These are phyloP conservation scores for Neurospora tetrasperma DNA, from an alignment of 495 filamentous ascomycete species.

Conservation along the genomic window DNA sequence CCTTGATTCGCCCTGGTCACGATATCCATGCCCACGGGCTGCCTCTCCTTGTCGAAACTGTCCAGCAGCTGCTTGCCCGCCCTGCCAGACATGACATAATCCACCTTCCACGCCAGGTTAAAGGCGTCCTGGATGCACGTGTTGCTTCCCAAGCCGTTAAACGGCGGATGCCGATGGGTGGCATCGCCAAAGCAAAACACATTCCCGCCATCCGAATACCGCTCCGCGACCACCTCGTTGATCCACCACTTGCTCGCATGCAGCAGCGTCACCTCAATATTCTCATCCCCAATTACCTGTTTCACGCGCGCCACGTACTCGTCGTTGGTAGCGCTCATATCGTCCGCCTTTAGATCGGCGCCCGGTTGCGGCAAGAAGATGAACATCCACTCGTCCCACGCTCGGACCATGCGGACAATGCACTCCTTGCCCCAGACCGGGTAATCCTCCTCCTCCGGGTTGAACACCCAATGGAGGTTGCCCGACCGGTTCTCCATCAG, in stretches of 20 bases:
- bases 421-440: constrained; percentile 28
- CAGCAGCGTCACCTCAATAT: constrained; percentile 24
- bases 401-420: constrained; percentile 32
- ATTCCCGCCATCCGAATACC: constrained; percentile 28
- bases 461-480: constrained; percentile 45
- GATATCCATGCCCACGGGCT: constrained; percentile 31
- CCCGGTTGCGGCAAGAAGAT: constrained; percentile 29
- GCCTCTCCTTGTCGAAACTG: constrained; percentile 28
- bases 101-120: constrained; percentile 42
- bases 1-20: constrained; percentile 32
- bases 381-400: constrained; percentile 39
- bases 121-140: constrained; percentile 41
- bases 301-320: constrained; percentile 30
- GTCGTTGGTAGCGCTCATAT: constrained; percentile 23
- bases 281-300: constrained; percentile 43
- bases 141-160: constrained; percentile 38
- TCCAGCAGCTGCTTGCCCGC: constrained; percentile 20
- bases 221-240: constrained; percentile 32
- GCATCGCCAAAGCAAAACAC: constrained; percentile 40
- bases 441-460: constrained; percentile 20
- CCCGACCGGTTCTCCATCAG: constrained; percentile 38
- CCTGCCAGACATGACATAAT: constrained; percentile 27
- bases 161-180: constrained; percentile 37
- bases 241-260: constrained; percentile 33
- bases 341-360: constrained; percentile 18